A percentile compares a stretch with the other conserved stretches of the same genome.
These are phyloP conservation scores for Pythium insidiosum DNA, from an alignment of 352 stramenopile species.

Conservation along the genomic window DNA sequence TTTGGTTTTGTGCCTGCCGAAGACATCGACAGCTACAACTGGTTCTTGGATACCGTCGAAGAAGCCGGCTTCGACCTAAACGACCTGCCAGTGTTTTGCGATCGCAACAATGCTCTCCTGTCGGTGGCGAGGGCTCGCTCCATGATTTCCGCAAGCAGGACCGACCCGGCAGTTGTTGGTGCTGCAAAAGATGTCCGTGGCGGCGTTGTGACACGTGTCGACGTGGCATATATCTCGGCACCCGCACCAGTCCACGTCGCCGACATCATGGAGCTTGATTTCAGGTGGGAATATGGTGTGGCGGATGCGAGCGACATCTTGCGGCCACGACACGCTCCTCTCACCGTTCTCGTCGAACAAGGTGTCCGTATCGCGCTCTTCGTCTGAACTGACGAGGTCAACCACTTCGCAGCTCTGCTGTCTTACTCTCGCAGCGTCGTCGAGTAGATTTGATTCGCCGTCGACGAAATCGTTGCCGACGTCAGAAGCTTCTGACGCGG, in stretches of 20 bases:
- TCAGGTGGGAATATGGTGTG: background rate
- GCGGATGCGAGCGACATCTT: background rate
- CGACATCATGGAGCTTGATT: background rate
- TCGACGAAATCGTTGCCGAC: background rate
- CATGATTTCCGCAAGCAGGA: background rate
- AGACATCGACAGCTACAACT: conserved; percentile 7
- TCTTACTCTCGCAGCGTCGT: background rate
- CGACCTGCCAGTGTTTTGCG: conserved; percentile 7
- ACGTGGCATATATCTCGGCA: background rate
- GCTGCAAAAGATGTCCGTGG: conserved; percentile 1
- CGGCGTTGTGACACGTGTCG: conserved; percentile 1
- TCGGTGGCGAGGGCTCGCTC: conserved; percentile 1
- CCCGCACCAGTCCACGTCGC: conserved; percentile 1
- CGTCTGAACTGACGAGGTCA: conserved; percentile 2
- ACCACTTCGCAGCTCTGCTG: background rate
- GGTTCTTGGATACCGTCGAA: conserved; percentile 6
- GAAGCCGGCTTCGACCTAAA: conserved; percentile 1
- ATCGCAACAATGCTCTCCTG: background rate
- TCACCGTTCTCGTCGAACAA: background rate
- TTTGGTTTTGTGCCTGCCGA: conserved; percentile 7
- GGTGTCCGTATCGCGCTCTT: background rate
- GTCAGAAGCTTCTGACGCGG: background rate
- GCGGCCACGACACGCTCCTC: background rate
- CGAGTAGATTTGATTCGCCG: background rate
- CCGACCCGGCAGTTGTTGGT: background rate